These are phyloP conservation scores for Cichorium intybus DNA, from an alignment of 140 eudicot species.

Conservation along the genomic window DNA sequence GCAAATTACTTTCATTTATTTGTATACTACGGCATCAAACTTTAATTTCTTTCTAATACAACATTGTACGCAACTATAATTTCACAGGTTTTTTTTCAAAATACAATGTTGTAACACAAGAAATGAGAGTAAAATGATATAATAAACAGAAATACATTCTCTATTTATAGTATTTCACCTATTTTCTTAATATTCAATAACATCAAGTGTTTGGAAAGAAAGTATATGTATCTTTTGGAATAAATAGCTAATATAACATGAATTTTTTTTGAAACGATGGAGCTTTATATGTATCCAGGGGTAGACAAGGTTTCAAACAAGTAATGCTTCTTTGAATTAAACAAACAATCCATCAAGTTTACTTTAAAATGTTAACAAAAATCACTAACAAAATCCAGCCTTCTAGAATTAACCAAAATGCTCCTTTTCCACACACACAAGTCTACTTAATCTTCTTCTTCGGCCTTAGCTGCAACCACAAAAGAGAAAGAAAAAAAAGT, in stretches of 20 bases:
- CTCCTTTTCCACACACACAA: not conserved
- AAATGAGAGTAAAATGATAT: no score
- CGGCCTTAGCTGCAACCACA: slow-evolving; percentile 34
- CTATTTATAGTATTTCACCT: not conserved
- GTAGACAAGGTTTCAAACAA: slow-evolving; percentile 6
- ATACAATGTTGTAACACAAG: no score
- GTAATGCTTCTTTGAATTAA: not conserved
- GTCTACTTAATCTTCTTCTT: slow-evolving; percentile 42
- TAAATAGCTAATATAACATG: not conserved
- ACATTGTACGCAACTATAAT: no score
- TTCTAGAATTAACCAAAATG: slow-evolving; percentile 10
- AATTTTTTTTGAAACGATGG: not conserved
- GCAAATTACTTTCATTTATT: no score
- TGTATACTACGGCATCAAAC: no score
- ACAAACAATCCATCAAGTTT: slow-evolving; percentile 14
- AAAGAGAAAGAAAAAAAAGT: not conserved
- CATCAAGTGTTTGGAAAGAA: not conserved
- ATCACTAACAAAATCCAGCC: not conserved
- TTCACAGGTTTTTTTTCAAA: no score
- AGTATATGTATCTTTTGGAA: not conserved
- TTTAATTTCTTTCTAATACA: no score
- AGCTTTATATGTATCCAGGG: no score
- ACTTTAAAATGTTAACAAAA: slow-evolving; percentile 12
- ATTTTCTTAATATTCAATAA: no score
- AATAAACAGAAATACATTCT: no score